phyloP scores from a whole-genome alignment of 805 yeast species.

The Saccharomyces jurei region DNA sequence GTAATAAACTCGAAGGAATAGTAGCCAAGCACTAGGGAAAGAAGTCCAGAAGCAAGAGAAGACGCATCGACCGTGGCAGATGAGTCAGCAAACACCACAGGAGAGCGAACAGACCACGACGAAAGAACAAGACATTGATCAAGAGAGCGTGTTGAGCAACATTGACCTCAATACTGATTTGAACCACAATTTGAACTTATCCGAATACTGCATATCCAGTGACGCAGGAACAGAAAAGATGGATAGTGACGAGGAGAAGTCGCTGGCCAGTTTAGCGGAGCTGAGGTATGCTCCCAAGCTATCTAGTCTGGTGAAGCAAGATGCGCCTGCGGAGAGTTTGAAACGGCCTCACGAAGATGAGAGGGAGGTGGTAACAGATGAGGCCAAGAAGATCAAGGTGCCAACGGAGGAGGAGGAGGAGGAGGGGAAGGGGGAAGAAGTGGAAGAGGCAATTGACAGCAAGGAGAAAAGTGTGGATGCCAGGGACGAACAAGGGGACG shows the following conservation, averaged over 20 bases:
- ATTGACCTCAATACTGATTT: slow-evolving; percentile 34
- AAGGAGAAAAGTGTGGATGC: slow-evolving; percentile 1
- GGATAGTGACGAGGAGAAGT: slow-evolving; percentile 38
- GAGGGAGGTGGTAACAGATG: slow-evolving; percentile 17
- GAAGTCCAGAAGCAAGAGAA: neutral
- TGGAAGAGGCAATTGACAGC: neutral
- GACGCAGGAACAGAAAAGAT: slow-evolving; percentile 90
- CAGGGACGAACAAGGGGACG: slow-evolving; percentile 6
- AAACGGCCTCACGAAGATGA: slow-evolving; percentile 14
- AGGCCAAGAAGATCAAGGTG: slow-evolving; percentile 3
- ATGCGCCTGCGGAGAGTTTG: slow-evolving; percentile 14
- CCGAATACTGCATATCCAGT: slow-evolving; percentile 35
- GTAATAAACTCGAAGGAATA: neutral
- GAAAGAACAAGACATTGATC: slow-evolving; percentile 1
- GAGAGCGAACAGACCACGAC: neutral
- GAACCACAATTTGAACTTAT: slow-evolving; percentile 42
- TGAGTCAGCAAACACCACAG: neutral
- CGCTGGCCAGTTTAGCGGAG: slow-evolving; percentile 12
- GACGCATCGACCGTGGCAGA: neutral
- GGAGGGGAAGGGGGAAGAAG: neutral
- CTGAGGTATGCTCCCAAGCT: slow-evolving; percentile 6
- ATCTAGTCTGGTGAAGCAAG: slow-evolving; percentile 18
- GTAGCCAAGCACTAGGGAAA: neutral
- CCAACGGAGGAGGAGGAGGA: slow-evolving; percentile 6
- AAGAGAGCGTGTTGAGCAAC: slow-evolving; percentile 22